Evolutionary conservation across 2,329 filamentous ascomycete genomes (phyloP), one percentile per base, ranked within the genome.

Genomic region (Pseudogymnoascus sp.): DNA sequence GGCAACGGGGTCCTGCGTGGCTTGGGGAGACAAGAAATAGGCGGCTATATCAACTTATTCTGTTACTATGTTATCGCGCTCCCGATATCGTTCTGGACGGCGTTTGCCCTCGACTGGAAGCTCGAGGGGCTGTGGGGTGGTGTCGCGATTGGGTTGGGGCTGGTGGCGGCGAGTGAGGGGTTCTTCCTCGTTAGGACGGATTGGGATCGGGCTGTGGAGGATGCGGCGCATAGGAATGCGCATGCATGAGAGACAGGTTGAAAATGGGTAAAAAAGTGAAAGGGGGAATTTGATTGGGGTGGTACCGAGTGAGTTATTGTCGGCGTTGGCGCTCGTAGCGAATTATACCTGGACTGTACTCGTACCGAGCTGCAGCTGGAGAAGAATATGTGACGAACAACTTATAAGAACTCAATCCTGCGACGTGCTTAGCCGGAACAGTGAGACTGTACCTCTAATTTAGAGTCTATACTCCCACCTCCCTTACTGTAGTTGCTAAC

Each of bases 21-120:
- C 11, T 83, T 97, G 15, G 95, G 95, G 2, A 85, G 90, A 64
- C 93, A 97, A 75, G 87, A 91, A 67, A 87, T 97, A 63, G 93
- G 93, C 11, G 93, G 93, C 0, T 96, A 93, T 69, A 87, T 93
- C 7, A 96, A 95, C 71, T 77, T 97, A 2, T 84, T 91, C 60
- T 88, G 88, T 21, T 97, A 97, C 77, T 99, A 97, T 75, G 78
- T 84, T 17, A 82, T 97, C 26, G 93, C 91, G 0, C 80, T 97
- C 75, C 93, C 95, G 0, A 84, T 96, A 35, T 91, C 88, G 40
- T 88, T 97, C 68, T 85, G 83, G 4, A 84, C 89, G 0, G 89
- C 87, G 0, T 96, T 97, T 73, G 88, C 86, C 0, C 77, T 93
- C 3, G 81, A 81, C 19, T 96, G 89, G 91, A 85, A 86, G 56